A percentile compares a stretch with the other conserved stretches of the same genome.
These are phyloP conservation scores for Saccharum spontaneum DNA, from an alignment of 176 grass and related monocot species.

Conservation along the genomic window DNA sequence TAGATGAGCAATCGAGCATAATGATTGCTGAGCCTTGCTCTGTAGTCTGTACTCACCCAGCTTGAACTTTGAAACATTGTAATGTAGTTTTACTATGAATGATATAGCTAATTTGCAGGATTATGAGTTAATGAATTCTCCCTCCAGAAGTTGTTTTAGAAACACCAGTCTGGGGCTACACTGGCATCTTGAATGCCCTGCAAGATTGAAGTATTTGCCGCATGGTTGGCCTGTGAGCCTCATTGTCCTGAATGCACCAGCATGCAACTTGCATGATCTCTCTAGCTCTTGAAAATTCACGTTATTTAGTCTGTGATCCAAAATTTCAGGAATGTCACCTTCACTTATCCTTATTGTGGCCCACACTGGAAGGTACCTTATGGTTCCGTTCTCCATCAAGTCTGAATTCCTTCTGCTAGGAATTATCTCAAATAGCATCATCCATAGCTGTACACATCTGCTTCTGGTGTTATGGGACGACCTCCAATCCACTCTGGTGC, in stretches of 20 bases:
- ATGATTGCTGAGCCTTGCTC: not conserved
- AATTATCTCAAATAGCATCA: conserved; percentile 48
- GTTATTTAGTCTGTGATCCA: not conserved
- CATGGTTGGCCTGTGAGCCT: conserved; percentile 35
- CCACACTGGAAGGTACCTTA: conserved; percentile 23
- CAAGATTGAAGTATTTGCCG: conserved; percentile 23
- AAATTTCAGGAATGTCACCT: conserved; percentile 1
- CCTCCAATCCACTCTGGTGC: conserved; percentile 43
- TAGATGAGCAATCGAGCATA: not conserved
- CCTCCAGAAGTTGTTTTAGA: conserved; percentile 21
- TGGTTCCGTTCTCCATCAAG: not conserved
- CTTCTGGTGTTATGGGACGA: conserved; percentile 35
- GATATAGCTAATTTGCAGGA: not conserved
- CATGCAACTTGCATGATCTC: conserved; percentile 43
- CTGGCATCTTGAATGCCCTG: conserved; percentile 19
- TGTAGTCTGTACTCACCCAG: not conserved
- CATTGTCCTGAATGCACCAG: conserved; percentile 43
- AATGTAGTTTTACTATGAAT: not conserved
- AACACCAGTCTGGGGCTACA: not conserved
- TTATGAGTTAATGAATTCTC: not conserved
- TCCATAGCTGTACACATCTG: conserved; percentile 46
- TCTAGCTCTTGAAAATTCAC: conserved; percentile 31
- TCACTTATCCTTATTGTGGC: not conserved
- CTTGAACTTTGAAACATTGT: not conserved
- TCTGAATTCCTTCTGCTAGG: conserved; percentile 24